Conservation (phyloP, 176 grass and related monocot genomes). For the Phyllostachys edulis region DNA sequence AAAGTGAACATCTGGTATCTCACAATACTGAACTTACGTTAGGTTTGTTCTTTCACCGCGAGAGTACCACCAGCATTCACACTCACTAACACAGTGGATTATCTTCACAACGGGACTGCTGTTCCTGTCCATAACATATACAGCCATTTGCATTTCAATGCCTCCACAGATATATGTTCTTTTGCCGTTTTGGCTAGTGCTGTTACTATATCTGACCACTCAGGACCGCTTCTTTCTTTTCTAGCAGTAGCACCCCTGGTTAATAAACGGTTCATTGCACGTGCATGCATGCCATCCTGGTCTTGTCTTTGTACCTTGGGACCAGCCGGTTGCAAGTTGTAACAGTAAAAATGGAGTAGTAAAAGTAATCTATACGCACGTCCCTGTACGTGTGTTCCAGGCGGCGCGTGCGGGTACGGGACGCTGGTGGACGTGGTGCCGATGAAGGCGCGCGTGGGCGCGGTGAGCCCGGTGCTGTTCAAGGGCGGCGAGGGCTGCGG, state of each 20-base stretch:
- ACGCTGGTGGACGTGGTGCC: constrained; percentile 92
- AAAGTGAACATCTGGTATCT: not conserved
- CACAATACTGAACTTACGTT: not conserved
- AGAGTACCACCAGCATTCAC: not conserved
- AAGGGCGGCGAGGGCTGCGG: constrained; percentile 92
- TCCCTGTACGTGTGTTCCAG: constrained; percentile 19
- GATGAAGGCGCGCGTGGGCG: constrained; percentile 80
- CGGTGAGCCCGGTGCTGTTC: constrained; percentile 93
- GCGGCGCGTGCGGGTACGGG: constrained; percentile 94
- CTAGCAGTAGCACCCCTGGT: not conserved
- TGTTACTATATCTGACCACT: constrained; percentile 23
- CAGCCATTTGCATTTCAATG: not conserved
- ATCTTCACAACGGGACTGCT: not conserved
- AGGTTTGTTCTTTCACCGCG: not conserved
- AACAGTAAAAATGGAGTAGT: not conserved
- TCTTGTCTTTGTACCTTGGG: not conserved
- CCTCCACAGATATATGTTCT: not conserved
- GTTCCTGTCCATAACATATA: not conserved
- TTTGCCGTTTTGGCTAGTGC: constrained; percentile 4
- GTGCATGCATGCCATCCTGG: not conserved
- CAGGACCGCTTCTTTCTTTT: not conserved
- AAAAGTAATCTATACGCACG: not conserved
- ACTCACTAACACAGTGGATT: not conserved
- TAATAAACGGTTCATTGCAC: not conserved
- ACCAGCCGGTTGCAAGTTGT: not conserved